Percentiles rank a stretch among this genome's conserved stretches.
These are phyloP conservation scores for Sarocladium kiliense DNA, from an alignment of 2,329 filamentous ascomycete genomes.

Conservation along the genomic window DNA sequence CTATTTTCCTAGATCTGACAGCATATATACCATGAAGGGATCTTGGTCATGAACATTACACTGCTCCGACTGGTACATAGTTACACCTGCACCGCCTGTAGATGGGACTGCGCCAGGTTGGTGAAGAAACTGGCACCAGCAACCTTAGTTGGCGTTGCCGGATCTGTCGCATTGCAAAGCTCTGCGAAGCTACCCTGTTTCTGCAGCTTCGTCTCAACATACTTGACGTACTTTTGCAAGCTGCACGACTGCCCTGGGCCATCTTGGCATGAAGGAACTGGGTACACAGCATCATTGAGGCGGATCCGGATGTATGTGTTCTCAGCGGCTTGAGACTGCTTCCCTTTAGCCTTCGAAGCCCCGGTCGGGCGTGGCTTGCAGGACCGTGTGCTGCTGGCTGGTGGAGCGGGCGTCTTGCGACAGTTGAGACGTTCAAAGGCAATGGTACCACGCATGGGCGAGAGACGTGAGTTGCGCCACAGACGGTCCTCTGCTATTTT, in stretches of 20 bases:
- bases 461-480: slow-evolving; percentile 51
- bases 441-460: slow-evolving; percentile 61
- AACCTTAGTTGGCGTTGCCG: slow-evolving; percentile 32
- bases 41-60: no score
- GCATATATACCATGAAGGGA: no score
- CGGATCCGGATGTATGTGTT: slow-evolving; percentile 13
- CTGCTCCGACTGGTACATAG: no score
- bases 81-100: slow-evolving; percentile 18
- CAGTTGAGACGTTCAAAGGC: slow-evolving; percentile 60
- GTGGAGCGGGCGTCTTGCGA: slow-evolving; percentile 12
- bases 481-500: slow-evolving; percentile 41
- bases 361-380: background rate
- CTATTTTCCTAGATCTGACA: no score
- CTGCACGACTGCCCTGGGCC: slow-evolving; percentile 52
- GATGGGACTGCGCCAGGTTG: slow-evolving; percentile 33
- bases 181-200: slow-evolving; percentile 44
- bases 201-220: slow-evolving; percentile 20
- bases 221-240: slow-evolving; percentile 36
- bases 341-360: background rate
- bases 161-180: slow-evolving; percentile 40
- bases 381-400: slow-evolving; percentile 7
- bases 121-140: slow-evolving; percentile 46
- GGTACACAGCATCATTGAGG: slow-evolving; percentile 38
- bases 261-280: slow-evolving; percentile 46
- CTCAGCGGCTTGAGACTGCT: background rate